Evolutionary conservation across 495 filamentous ascomycete species (phyloP), one percentile per base, ranked within the genome.

Genomic region (Aspergillus leporis): DNA sequence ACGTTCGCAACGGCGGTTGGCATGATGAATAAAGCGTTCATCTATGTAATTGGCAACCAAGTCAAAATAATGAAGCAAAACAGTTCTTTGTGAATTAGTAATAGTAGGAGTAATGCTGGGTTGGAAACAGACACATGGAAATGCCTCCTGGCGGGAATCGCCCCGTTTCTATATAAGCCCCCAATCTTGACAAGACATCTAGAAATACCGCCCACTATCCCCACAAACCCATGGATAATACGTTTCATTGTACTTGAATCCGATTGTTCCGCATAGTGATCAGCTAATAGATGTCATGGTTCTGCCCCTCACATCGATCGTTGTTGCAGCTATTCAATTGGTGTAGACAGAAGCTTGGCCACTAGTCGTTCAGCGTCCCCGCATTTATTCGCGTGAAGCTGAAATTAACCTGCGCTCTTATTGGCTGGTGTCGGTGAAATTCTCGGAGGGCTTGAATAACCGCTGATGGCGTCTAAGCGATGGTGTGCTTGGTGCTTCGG

Each of bases 391-490:
- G 41, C 34, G 13, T 36, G 34, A 14, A 36, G 34, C 34, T 14
- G 34, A 14, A 2, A 14, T 12, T 2, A 36, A 12, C 34, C 9
- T 4, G 8, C 1, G 3, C 21, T 3, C 8, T 47, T 23, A 47
- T 47, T 47, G 43, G 43, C 21, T 41, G 38, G 14, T 16, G 38
- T 47, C 43, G 43, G 43, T 23, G 43, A 47, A 47, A 47, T 47
- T 47, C 43, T 47, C 43, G 43, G 43, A 81, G 86, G 43, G 43
- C 43, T 47, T 43, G 40, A 36, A 36, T 8, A 9, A 36, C 8
- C 10, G 32, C 13, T 9, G 13, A 36, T 36, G 8, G 4, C 32
- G 32, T 41, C n/a, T 16, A n/a, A 16, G 10, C 38, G 38, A 25
- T 63, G 49, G 1, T 47, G 43, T 47, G 43, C 43, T 47, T 47